A percentile compares a stretch with the other conserved stretches of the same genome.
These are phyloP conservation scores for Blastocystis sp. DNA, from an alignment of 352 stramenopile species.

Conservation along the genomic window DNA sequence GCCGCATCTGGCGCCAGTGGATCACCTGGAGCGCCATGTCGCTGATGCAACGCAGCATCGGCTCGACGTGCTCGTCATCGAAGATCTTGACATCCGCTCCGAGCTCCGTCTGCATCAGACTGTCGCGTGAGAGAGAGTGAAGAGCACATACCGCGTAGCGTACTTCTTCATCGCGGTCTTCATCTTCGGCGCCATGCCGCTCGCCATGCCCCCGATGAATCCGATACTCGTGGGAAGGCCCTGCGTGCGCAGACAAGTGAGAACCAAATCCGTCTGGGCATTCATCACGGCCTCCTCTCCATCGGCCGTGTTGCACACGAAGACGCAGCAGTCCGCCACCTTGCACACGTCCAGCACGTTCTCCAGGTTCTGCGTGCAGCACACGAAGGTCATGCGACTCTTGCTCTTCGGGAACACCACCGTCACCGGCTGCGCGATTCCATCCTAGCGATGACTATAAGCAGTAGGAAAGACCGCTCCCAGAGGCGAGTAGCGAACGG, in stretches of 20 bases:
- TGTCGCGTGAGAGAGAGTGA: slow-evolving; percentile 69
- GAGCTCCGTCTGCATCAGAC: slow-evolving; percentile 82
- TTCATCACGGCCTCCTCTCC: slow-evolving; percentile 81
- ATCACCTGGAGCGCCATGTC: slow-evolving; percentile 79
- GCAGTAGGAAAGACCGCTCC: slow-evolving; percentile 73
- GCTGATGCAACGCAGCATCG: slow-evolving; percentile 78
- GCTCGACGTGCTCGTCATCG: slow-evolving; percentile 77
- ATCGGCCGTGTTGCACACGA: slow-evolving; percentile 78
- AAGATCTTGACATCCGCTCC: slow-evolving; percentile 79
- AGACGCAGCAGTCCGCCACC: slow-evolving; percentile 80
- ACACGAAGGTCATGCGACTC: slow-evolving; percentile 73
- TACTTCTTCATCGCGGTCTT: slow-evolving; percentile 71
- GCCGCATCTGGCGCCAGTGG: slow-evolving; percentile 81
- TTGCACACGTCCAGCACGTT: slow-evolving; percentile 77
- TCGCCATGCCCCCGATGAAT: slow-evolving; percentile 78
- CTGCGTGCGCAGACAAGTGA: slow-evolving; percentile 86
- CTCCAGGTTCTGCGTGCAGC: slow-evolving; percentile 72
- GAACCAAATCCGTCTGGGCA: slow-evolving; percentile 80
- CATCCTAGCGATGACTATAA: slow-evolving; percentile 75
- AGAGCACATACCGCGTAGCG: not conserved
- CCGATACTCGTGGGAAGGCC: slow-evolving; percentile 83
- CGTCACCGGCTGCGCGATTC: slow-evolving; percentile 69
- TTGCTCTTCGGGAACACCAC: slow-evolving; percentile 50
- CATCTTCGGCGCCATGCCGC: slow-evolving; percentile 70
- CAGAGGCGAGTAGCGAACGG: slow-evolving; percentile 42